Evolutionary conservation across 805 yeast species (phyloP).

Genomic region (Yarrowia yakushimensis): DNA sequence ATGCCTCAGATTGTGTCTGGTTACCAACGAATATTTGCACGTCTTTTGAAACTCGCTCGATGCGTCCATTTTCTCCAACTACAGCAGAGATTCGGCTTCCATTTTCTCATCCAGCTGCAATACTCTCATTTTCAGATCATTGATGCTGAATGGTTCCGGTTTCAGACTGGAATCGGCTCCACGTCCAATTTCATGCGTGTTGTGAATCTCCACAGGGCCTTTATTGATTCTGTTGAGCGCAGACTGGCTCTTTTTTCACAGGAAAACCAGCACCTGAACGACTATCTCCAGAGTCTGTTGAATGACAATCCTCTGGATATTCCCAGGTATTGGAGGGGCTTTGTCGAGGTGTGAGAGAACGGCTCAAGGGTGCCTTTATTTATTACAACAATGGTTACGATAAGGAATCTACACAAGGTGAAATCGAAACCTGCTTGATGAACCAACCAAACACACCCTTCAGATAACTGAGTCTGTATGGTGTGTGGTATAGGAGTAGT

Average conservation of each 20-base stretch:
- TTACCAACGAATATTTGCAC: neutral
- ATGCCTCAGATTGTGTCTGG: neutral
- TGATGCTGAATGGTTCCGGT: neutral
- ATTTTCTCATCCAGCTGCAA: neutral
- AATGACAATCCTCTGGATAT: neutral
- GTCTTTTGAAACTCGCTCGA: neutral
- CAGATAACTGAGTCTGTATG: no score
- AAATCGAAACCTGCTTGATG: no score
- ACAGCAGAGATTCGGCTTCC: neutral
- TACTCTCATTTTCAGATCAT: neutral
- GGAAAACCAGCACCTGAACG: neutral
- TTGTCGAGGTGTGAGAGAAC: no score
- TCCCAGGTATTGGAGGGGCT: neutral
- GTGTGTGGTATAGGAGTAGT: no score
- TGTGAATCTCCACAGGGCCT: neutral
- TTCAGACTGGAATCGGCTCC: neutral
- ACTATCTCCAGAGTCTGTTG: slow-evolving; percentile 1
- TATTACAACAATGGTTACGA: no score
- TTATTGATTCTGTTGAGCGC: neutral
- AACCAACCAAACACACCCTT: no score
- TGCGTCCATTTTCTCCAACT: neutral
- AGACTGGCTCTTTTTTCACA: neutral
- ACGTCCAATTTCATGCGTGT: slow-evolving; percentile 7
- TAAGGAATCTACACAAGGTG: no score
- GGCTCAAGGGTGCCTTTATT: no score